phyloP scores from a whole-genome alignment of 2,329 filamentous ascomycete species.

The Epicoccum nigrum region DNA sequence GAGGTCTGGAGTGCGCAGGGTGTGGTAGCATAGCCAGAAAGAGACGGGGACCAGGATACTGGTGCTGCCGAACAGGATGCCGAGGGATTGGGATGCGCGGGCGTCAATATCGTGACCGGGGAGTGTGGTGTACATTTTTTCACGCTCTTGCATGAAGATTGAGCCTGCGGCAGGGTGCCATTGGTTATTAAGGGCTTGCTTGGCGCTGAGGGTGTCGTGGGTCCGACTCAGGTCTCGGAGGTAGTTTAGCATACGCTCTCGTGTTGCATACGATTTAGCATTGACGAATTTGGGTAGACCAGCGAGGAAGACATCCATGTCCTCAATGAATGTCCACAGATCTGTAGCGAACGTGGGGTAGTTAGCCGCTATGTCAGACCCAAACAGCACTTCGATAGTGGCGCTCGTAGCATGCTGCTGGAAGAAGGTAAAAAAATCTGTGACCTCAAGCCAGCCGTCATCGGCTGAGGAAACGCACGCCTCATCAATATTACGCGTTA shows the following conservation, averaged over 20 bases:
- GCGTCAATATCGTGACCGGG: constrained; percentile 19
- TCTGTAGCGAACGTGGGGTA: constrained; percentile 20
- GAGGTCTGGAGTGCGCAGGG: constrained; percentile 6
- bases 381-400: constrained; percentile 15
- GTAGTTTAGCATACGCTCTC: constrained; percentile 22
- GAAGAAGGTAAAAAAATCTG: constrained; percentile 21
- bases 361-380: constrained; percentile 12
- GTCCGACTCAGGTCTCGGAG: constrained; percentile 11
- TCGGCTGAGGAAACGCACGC: not conserved
- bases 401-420: constrained; percentile 13
- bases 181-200: not conserved
- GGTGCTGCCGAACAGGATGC: constrained; percentile 22
- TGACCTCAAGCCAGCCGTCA: constrained; percentile 14
- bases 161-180: constrained; percentile 26
- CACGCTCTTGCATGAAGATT: constrained; percentile 21
- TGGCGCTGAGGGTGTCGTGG: constrained; percentile 6
- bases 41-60: constrained; percentile 20
- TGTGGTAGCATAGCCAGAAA: constrained; percentile 28
- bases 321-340: constrained; percentile 25
- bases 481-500: no score
- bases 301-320: constrained; percentile 19
- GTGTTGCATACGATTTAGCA: constrained; percentile 16
- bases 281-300: constrained; percentile 20
- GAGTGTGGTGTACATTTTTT: constrained; percentile 19
- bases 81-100: constrained; percentile 22